Base-by-base conservation (phyloP, 83 land plant genomes). In the Picea abies region DNA sequence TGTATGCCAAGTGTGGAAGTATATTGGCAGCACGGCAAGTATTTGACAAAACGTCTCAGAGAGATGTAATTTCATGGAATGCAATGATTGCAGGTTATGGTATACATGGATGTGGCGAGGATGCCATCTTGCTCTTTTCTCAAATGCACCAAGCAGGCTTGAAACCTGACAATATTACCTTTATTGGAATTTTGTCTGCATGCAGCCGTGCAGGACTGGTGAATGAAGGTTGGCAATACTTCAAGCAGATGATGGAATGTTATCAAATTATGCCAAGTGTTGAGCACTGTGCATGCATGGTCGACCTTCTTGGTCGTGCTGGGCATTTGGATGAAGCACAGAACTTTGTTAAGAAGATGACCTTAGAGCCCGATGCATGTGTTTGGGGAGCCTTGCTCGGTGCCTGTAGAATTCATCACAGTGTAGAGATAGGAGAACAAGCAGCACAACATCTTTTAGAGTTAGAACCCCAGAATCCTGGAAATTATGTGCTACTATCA, bases 1-100 rank as follows among this genome's bases (percentile, higher is more conserved):
- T 92, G 92, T 92, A 90, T 78, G 89, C 84, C 26, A 88, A 85
- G 79, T 88, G 84, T 83, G 69, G 68, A 25, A 76, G 80, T 52
- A 25, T 92, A 6, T 58, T 47, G 16, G 88, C 86, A 26, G 88
- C 92, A 47, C 72, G 83, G 47, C 75, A 71, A 22, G 85, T 47
- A 71, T 92, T 92, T 72, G 12, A 82, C 70, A 83, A 84, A 72
- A 85, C 88, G 89, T 68, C 66, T 58, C 60, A 63, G 23, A 83
- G 82, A 79, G 85, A 88, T 81, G 26, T 83, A 65, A 70, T 88
- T 35, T 68, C 84, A 3, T 88, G 90, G 90, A 88, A 88, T 72
- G 61, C 88, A 5, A 83, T 88, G 84, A 86, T 88, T 37, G 78
- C 84, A 37, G 88, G 84, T 19, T 86, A 65, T 79, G 82, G 61